Conservation (phyloP, 2,329 filamentous ascomycete genomes). For the Xylariaceae sp. region DNA sequence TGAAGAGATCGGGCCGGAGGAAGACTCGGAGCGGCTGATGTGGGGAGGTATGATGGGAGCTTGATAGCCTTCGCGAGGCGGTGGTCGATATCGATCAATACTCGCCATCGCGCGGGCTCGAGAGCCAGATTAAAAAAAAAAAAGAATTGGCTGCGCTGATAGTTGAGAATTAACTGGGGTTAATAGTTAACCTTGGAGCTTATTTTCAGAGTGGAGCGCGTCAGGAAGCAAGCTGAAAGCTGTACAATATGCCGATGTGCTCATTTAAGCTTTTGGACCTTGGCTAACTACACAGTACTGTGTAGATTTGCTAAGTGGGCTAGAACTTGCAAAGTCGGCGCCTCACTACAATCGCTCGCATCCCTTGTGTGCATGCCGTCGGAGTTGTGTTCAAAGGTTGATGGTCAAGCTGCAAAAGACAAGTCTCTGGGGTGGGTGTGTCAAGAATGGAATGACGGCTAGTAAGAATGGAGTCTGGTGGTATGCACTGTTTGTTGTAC, state of each 20-base stretch:
- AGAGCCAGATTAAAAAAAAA: conserved; percentile 9
- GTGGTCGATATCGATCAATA: conserved; percentile 54
- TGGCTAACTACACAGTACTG: conserved; percentile 1
- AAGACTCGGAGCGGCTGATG: conserved; percentile 32
- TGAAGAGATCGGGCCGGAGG: conserved; percentile 26
- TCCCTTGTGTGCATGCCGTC: too few species aligned
- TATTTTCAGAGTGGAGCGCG: background rate
- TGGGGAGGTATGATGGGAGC: conserved; percentile 41
- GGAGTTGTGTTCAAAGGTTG: too few species aligned
- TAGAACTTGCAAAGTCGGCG: too few species aligned
- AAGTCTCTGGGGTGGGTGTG: too few species aligned
- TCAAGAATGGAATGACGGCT: too few species aligned
- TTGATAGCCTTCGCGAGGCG: conserved; percentile 50
- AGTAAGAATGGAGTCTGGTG: too few species aligned
- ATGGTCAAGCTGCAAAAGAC: too few species aligned
- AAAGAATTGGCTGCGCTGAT: conserved; percentile 3
- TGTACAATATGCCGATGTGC: background rate
- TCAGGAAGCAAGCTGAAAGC: background rate
- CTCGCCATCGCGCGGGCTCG: conserved; percentile 46
- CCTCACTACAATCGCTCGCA: too few species aligned
- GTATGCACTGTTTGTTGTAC: too few species aligned
- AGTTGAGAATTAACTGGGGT: background rate
- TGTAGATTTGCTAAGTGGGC: too few species aligned
- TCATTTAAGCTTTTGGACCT: too few species aligned
- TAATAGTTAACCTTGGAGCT: too few species aligned